Evolutionary conservation across 257 asterid species (phyloP), one percentile per base, ranked within the genome.

Genomic region (Jacaranda copaia): DNA sequence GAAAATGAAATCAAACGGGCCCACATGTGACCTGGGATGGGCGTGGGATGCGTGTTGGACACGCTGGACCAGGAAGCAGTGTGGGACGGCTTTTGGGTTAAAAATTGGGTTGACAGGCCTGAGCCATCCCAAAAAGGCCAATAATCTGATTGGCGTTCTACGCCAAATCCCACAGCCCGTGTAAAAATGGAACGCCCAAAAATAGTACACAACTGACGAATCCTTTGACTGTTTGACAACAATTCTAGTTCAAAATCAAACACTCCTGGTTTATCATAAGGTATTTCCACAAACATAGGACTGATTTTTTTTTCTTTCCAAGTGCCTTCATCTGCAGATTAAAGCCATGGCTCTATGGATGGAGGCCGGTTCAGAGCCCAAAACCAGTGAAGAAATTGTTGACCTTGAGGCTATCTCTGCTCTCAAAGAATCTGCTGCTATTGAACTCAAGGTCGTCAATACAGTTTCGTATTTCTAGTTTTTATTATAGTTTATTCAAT

Each of bases 351-450:
- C 94, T 15, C 91, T 89, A 18, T 81, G 75, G 91, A 95, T 91
- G 98, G 98, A 91, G 58, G 63, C 98, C 4, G 91, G 96, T 77
- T 82, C 96, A 13, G 92, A 88, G 62, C 95, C 97, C 18, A 70
- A 81, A 84, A 83, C 96, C 57, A 75, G 74, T 14, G 81, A 77
- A 19, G 97, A 91, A 55, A 65, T 79, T 35, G 53, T 82, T 53
- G 96, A 95, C 87, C 86, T 93, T 16, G 92, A 88, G 71, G 98
- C 96, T 72, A 90, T 95, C 56, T 48, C 90, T 69, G 97, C 98
- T 66, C 85, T 95, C 87, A 93, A 93, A 83, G 79, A 85, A 66
- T 81, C 98, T 72, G 51, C 97, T 40, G 97, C 98, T 76, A 43
- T 91, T 77, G 97, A 95, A 82, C 90, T 90, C 74, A 93, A 95